Evolutionary conservation across 1,284 basidiomycete genomes (phyloP).

Genomic region (Trametes pubescens): DNA sequence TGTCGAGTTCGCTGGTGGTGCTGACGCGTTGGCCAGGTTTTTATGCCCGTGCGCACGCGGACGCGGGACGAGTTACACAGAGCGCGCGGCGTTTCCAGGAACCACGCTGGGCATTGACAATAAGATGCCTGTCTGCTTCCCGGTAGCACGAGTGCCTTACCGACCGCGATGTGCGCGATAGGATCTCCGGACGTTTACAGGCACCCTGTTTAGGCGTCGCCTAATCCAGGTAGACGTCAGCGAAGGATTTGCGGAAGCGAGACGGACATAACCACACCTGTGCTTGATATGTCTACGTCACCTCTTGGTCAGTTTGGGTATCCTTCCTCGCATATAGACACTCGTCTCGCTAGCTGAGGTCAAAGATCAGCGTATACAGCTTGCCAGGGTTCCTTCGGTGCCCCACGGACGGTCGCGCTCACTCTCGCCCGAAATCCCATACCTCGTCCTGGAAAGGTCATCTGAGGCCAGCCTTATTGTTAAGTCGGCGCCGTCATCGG

Average conservation of each 20-base stretch:
- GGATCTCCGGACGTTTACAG: constrained; percentile 1
- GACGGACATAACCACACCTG: not conserved
- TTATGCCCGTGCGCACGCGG: constrained; percentile 10
- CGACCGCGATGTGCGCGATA: not conserved
- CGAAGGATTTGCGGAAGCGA: not conserved
- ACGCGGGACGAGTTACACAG: not conserved
- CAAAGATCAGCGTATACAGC: not conserved
- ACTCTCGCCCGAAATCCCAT: not conserved
- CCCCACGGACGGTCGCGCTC: not conserved
- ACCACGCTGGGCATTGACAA: constrained; percentile 18
- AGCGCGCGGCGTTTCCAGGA: constrained; percentile 14
- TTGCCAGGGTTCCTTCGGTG: not conserved
- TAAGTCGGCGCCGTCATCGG: constrained; percentile 2
- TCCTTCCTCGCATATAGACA: not conserved
- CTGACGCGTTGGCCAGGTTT: constrained; percentile 12
- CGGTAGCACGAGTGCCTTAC: constrained; percentile 7
- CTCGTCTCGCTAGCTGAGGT: not conserved
- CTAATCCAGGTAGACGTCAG: not conserved
- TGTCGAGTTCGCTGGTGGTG: constrained; percentile 7
- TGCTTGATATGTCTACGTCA: not conserved
- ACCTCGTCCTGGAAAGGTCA: constrained; percentile 8
- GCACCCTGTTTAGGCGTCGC: not conserved
- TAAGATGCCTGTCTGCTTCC: constrained; percentile 8
- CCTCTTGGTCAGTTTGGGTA: not conserved
- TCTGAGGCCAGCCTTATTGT: constrained; percentile 20